Base-by-base conservation (phyloP, 1,139 yeast species). In the Meyerozyma smithsonii region DNA sequence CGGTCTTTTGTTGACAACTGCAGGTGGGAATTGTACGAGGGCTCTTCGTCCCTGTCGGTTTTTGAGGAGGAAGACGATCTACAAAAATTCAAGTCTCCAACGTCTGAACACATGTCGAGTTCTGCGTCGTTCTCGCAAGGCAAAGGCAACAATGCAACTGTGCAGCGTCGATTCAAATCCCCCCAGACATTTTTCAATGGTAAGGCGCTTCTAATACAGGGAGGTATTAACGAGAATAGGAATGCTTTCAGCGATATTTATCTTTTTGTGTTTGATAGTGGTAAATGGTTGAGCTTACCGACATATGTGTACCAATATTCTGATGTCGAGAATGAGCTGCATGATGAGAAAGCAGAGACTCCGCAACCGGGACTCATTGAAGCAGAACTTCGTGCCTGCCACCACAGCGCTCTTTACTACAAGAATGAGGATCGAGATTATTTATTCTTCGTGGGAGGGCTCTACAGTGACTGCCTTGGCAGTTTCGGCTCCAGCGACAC, bases 381-480 rank as follows among this genome's bases (percentile, higher is more conserved):
- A 36, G 76, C 76, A 6, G 76, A 71, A 47, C 53, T 70, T 26
- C 50, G 75, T 19, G 55, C 70, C 4, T 67, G 75, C 47, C 75
- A 70, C 43, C 76, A 71, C 45, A 57, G 62, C 4, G 67, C 72
- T 4, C 52, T 66, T 34, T 64, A 61, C 39, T 66, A 64, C 40
- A 55, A 55, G 39, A 61, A 61, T 20, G 68, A 62, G 19, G 72
- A 65, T 12, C 51, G 59, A 19, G 69, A 64, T 38, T 65, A 63
- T 41, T 51, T 70, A n/a, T 56, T 69, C 28, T 67, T 71, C 36
- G 37, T 69, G 19, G 76, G 76, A 8, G 77, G 77, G 1, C 61
- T 68, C 43, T 46, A 54, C 32, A 65, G 68, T 41, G 71, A 68
- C 42, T 62, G 54, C 44, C 55, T 71, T 30, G 34, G 16, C 8